Percentiles rank a stretch among this genome's conserved stretches.
Conservation (phyloP, 345 rosid species). For the Clarkia xantiana region DNA sequence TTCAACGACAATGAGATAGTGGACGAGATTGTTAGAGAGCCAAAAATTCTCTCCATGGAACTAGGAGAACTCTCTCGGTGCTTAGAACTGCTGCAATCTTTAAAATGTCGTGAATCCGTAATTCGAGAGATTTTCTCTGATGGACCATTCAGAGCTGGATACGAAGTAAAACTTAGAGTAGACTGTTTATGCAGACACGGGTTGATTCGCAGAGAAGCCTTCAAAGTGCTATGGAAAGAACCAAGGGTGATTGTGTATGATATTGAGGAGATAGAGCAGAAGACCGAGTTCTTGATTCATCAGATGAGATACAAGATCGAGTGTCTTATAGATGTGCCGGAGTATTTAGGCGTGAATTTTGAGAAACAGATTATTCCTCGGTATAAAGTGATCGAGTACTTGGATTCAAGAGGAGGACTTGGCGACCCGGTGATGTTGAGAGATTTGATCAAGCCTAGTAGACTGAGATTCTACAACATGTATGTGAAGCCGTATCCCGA, state of each 20-base stretch:
- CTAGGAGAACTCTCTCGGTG: conserved; percentile 63
- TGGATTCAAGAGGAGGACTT: conserved; percentile 48
- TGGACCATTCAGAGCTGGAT: conserved; percentile 57
- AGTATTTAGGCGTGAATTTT: conserved; percentile 61
- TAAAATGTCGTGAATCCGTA: conserved; percentile 54
- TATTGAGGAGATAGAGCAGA: conserved; percentile 49
- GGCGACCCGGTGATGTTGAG: conserved; percentile 53
- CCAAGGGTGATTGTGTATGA: conserved; percentile 52
- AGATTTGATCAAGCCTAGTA: conserved; percentile 54
- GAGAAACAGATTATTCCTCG: conserved; percentile 69
- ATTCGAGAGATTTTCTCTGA: conserved; percentile 29
- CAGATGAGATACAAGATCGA: conserved; percentile 30
- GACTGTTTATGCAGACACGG: conserved; percentile 69
- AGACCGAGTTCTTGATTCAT: conserved; percentile 46
- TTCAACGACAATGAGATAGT: conserved; percentile 28
- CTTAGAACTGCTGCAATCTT: conserved; percentile 32
- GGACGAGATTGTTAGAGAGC: conserved; percentile 50
- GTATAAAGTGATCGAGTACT: conserved; percentile 48
- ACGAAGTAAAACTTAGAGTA: conserved; percentile 54
- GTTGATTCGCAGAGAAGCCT: conserved; percentile 60
- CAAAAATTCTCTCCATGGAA: conserved; percentile 54
- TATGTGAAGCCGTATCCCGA: conserved; percentile 87
- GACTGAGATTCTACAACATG: conserved; percentile 57
- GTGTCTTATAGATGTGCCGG: conserved; percentile 61
- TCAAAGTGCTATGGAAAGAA: conserved; percentile 69